Percentiles rank a stretch among this genome's conserved stretches.
These are phyloP conservation scores for Cutaneotrichosporon sp. DNA, from an alignment of 1,284 basidiomycete species.

Conservation along the genomic window DNA sequence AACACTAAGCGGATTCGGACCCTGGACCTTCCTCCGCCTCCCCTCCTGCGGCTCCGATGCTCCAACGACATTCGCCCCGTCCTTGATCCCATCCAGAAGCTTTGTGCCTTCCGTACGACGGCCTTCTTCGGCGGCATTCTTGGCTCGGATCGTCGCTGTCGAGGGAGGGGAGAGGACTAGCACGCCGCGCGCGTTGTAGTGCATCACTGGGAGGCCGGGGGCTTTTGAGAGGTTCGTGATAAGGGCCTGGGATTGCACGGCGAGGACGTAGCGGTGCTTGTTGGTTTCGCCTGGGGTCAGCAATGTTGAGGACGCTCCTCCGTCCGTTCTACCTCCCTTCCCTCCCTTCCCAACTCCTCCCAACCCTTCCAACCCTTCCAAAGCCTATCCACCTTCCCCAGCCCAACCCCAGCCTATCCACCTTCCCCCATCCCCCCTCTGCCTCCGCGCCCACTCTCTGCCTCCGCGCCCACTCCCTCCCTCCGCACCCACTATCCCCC, in stretches of 20 bases:
- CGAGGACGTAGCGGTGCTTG: slow-evolving; percentile 84
- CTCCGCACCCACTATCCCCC: background rate
- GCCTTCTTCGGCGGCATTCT: slow-evolving; percentile 59
- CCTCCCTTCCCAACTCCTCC: no score
- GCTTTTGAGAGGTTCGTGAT: slow-evolving; percentile 65
- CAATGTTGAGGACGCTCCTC: no score
- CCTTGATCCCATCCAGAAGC: slow-evolving; percentile 40
- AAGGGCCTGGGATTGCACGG: slow-evolving; percentile 71
- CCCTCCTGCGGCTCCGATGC: slow-evolving; percentile 56
- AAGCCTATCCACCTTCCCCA: background rate
- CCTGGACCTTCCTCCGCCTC: slow-evolving; percentile 73
- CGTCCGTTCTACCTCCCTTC: background rate
- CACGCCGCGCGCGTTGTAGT: slow-evolving; percentile 79
- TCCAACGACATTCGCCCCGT: slow-evolving; percentile 58
- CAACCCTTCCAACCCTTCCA: no score
- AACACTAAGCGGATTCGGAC: slow-evolving; percentile 86
- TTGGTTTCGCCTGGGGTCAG: slow-evolving; percentile 68
- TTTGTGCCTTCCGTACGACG: slow-evolving; percentile 48
- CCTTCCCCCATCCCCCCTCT: background rate
- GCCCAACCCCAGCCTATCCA: background rate
- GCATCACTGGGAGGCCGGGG: slow-evolving; percentile 80
- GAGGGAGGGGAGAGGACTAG: slow-evolving; percentile 86
- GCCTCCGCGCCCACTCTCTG: no score
- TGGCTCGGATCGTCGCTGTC: slow-evolving; percentile 67
- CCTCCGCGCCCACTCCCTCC: background rate